Evolutionary conservation across 2,329 filamentous ascomycete species (phyloP), one percentile per base, ranked within the genome.

Genomic region (Kalaharituber pfeilii): DNA sequence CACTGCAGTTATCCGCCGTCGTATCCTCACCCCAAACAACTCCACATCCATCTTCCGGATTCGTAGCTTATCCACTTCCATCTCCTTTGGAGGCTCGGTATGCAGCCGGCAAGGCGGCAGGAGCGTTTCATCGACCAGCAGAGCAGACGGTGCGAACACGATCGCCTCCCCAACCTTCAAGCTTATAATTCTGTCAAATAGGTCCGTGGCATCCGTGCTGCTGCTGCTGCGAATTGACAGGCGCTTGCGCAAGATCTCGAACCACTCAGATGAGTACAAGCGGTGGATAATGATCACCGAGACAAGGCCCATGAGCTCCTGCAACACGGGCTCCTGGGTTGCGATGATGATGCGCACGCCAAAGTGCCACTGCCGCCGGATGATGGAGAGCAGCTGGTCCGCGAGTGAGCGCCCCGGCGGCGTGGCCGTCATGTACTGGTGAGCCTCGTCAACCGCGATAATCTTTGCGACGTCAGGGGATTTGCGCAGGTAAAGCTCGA

Each of bases 291-390:
- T 72, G 0, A 78, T 82, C n/a, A 84, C 69, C 1, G 77, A 80
- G 65, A 80, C 86, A 0, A 89, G 70, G 52, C 86, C 82, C 0
- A 89, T 72, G 0, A 91, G 72, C 0, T 79, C 77, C 0, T 80
- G 81, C 2, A 88, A 73, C 0, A 81, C 85, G 0, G 84, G 84
- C 62, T 89, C 84, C 63, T 91, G 83, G 0, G 84, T 89, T 0
- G 82, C 80, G 28, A 89, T 80, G 44, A 89, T 65, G 3, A 87
- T 71, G 0, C 84, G 74, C 0, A 75, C 72, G 0, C 74, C 83
- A 0, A 79, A 67, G 63, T 89, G 84, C 0, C 83, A 77, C 66
- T 89, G 83, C 18, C 81, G 71, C 0, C 84, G 75, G 59, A 89
- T 81, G 0, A 76, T 75, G 0, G 72, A 70, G 0, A 85, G 56